These are phyloP conservation scores for Ceratorhiza oryzae-sativae DNA, from an alignment of 1,284 basidiomycete genomes.

Conservation along the genomic window DNA sequence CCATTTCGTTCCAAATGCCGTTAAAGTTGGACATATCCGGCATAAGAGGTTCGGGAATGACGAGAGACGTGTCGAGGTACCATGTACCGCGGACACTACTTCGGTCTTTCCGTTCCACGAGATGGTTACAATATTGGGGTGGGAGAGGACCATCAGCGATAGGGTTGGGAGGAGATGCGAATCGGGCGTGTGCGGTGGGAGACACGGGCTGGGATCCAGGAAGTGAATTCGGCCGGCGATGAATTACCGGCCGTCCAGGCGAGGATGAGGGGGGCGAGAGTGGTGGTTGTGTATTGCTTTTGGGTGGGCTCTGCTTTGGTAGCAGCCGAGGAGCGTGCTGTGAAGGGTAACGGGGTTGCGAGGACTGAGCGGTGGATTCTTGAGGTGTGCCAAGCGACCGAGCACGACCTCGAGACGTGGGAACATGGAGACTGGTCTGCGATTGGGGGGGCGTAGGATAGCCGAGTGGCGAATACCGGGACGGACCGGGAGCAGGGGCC, in stretches of 20 bases:
- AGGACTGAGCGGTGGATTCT: background rate
- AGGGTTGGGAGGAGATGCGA: slow-evolving; percentile 5
- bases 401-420: background rate
- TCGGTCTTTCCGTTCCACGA: slow-evolving; percentile 3
- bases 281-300: background rate
- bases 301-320: background rate
- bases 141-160: background rate
- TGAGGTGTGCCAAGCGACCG: background rate
- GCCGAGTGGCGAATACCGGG: background rate
- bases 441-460: slow-evolving; percentile 4
- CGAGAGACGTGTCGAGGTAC: slow-evolving; percentile 16
- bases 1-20: slow-evolving; percentile 38
- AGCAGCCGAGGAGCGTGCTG: background rate
- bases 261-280: background rate
- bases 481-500: background rate
- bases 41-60: slow-evolving; percentile 16
- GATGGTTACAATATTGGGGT: slow-evolving; percentile 26
- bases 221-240: background rate
- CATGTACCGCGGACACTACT: slow-evolving; percentile 19
- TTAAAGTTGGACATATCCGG: slow-evolving; percentile 24
- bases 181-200: background rate
- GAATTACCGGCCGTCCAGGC: background rate
- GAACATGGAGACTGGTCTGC: background rate
- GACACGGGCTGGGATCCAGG: background rate
- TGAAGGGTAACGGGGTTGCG: background rate